A percentile compares a stretch with the other conserved stretches of the same genome.
phyloP scores from a whole-genome alignment of 2,329 filamentous ascomycete genomes.

The Epichloe typhina region DNA sequence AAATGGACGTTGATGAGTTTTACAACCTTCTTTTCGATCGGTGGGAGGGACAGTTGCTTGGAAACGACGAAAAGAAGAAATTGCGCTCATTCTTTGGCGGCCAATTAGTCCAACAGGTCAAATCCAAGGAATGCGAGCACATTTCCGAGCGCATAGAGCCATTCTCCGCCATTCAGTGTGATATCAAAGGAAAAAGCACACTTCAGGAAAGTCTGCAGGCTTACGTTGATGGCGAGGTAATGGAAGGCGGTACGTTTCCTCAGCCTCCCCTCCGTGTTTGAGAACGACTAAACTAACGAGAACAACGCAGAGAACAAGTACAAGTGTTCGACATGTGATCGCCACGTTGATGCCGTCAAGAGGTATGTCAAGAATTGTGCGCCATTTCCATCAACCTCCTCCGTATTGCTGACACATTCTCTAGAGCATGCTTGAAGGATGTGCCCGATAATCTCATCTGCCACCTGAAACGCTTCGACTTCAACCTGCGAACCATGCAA shows the following conservation, averaged over 20 bases:
- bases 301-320: slow-evolving; percentile 75
- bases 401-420: slow-evolving; percentile 6
- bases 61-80: slow-evolving; percentile 51
- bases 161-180: slow-evolving; percentile 89
- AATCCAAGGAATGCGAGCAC: slow-evolving; percentile 86
- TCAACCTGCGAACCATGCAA: slow-evolving; percentile 62
- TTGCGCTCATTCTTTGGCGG: slow-evolving; percentile 84
- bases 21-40: slow-evolving; percentile 88
- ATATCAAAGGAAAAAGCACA: slow-evolving; percentile 81
- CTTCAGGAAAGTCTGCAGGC: slow-evolving; percentile 81
- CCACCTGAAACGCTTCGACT: slow-evolving; percentile 81
- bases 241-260: slow-evolving; percentile 60
- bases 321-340: slow-evolving; percentile 82
- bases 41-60: slow-evolving; percentile 69
- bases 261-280: background rate
- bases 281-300: background rate
- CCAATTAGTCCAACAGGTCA: slow-evolving; percentile 85
- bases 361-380: slow-evolving; percentile 32
- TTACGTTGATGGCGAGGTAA: slow-evolving; percentile 91
- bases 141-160: slow-evolving; percentile 83
- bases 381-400: background rate
- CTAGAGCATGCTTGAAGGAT: slow-evolving; percentile 75
- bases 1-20: slow-evolving; percentile 98
- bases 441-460: slow-evolving; percentile 91
- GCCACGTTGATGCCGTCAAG: slow-evolving; percentile 86